Evolutionary conservation across 228 moss, liverwort and hornwort species (phyloP).

Genomic region (Sphagnum magellanicum): DNA sequence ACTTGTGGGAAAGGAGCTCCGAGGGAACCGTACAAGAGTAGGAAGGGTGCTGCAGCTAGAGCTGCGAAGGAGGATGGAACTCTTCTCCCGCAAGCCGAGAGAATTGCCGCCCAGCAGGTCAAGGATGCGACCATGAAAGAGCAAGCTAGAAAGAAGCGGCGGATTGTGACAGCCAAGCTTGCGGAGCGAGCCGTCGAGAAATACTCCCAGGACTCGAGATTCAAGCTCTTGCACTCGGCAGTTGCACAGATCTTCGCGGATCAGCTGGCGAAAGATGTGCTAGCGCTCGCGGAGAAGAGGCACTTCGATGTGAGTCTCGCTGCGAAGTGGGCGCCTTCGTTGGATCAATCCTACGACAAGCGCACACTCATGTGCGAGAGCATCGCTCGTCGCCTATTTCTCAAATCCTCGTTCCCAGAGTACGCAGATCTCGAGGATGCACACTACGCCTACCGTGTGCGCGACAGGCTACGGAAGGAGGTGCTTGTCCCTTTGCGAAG

Average conservation of each 20-base stretch:
- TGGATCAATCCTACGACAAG: conserved; percentile 59
- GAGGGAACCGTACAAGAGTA: conserved; percentile 27
- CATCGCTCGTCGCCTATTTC: conserved; percentile 61
- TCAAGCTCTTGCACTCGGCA: conserved; percentile 35
- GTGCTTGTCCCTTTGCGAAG: conserved; percentile 56
- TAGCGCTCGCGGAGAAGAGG: conserved; percentile 41
- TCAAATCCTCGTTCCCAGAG: conserved; percentile 44
- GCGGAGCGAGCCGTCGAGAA: conserved; percentile 34
- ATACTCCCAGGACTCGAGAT: conserved; percentile 33
- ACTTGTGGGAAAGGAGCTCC: background rate
- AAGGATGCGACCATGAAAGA: conserved; percentile 43
- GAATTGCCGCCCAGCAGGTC: conserved; percentile 50
- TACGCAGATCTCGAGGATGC: conserved; percentile 42
- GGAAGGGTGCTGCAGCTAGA: conserved; percentile 63
- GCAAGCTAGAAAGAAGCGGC: conserved; percentile 33
- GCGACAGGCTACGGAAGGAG: conserved; percentile 70
- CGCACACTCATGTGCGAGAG: conserved; percentile 63
- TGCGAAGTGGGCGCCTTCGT: conserved; percentile 79
- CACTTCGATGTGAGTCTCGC: conserved; percentile 54
- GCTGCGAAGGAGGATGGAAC: conserved; percentile 44
- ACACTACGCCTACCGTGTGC: conserved; percentile 42
- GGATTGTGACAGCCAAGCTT: conserved; percentile 34
- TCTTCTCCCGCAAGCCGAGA: conserved; percentile 51
- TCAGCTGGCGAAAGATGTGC: conserved; percentile 45
- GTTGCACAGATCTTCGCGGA: conserved; percentile 68